Percentiles rank a stretch among this genome's conserved stretches.
Evolutionary conservation across 2,329 filamentous ascomycete species (phyloP).

Genomic region (Zymoseptoria passerinii): DNA sequence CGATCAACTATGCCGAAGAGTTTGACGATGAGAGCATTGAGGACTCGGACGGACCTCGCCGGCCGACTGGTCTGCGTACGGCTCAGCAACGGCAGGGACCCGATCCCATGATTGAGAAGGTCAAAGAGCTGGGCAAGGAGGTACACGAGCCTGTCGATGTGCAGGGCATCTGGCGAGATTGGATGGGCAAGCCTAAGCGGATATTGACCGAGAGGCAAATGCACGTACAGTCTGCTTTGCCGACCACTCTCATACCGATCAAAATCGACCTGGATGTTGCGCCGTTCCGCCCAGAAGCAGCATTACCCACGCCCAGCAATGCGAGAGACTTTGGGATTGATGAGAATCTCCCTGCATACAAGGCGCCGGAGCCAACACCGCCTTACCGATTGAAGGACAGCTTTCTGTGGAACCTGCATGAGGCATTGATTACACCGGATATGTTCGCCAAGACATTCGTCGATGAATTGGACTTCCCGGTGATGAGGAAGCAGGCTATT

Average conservation of each 20-base stretch:
- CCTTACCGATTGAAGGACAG: constrained; percentile 85
- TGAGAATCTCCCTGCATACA: constrained; percentile 68
- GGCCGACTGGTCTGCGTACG: constrained; percentile 74
- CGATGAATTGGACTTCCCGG: constrained; percentile 85
- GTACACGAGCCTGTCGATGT: constrained; percentile 68
- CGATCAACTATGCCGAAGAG: constrained; percentile 97
- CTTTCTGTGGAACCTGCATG: constrained; percentile 97
- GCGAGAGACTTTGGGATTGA: constrained; percentile 53
- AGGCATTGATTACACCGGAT: constrained; percentile 87
- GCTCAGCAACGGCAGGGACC: constrained; percentile 62
- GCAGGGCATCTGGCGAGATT: constrained; percentile 88
- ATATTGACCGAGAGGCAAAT: constrained; percentile 51
- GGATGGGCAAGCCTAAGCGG: constrained; percentile 69
- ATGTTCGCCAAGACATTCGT: constrained; percentile 88
- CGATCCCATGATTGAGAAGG: constrained; percentile 49
- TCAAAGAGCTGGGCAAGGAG: constrained; percentile 73
- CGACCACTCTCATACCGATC: constrained; percentile 86
- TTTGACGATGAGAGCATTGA: constrained; percentile 82
- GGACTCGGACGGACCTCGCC: constrained; percentile 57
- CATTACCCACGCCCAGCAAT: constrained; percentile 57
- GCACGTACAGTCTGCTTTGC: constrained; percentile 62
- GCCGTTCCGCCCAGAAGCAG: constrained; percentile 59
- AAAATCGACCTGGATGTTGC: constrained; percentile 92
- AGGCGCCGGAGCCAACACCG: constrained; percentile 67
- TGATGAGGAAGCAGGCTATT: constrained; percentile 52